Percentiles rank a stretch among this genome's conserved stretches.
These are phyloP conservation scores for Penicillium sp. DNA, from an alignment of 2,329 filamentous ascomycete species.

Conservation along the genomic window DNA sequence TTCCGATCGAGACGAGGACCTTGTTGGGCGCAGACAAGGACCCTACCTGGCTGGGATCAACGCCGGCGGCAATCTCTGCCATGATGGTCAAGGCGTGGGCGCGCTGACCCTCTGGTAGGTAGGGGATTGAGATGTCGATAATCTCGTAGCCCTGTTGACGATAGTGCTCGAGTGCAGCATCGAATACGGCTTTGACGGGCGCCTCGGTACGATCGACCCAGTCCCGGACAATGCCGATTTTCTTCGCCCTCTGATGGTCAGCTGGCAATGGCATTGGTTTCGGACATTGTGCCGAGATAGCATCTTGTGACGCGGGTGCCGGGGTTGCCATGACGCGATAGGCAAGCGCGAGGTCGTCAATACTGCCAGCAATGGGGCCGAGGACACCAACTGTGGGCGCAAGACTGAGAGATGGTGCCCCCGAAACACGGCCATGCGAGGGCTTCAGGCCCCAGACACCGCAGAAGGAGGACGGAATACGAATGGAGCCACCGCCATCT, in stretches of 20 bases:
- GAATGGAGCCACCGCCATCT: slow-evolving; percentile 69
- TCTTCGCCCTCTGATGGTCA: slow-evolving; percentile 42
- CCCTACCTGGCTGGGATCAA: slow-evolving; percentile 47
- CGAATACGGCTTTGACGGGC: slow-evolving; percentile 56
- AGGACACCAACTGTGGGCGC: slow-evolving; percentile 60
- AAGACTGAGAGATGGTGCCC: slow-evolving; percentile 52
- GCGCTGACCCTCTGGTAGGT: slow-evolving; percentile 63
- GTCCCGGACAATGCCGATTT: slow-evolving; percentile 62
- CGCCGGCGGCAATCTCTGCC: slow-evolving; percentile 56
- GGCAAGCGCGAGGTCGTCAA: slow-evolving; percentile 71
- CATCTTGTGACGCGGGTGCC: slow-evolving; percentile 52
- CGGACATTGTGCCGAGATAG: slow-evolving; percentile 58
- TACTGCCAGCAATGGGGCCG: slow-evolving; percentile 70
- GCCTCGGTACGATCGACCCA: slow-evolving; percentile 67
- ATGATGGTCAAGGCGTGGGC: slow-evolving; percentile 76
- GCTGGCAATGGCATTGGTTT: slow-evolving; percentile 40
- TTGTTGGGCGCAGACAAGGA: slow-evolving; percentile 62
- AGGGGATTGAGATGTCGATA: slow-evolving; percentile 48
- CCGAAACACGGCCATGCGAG: slow-evolving; percentile 63
- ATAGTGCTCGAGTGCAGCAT: slow-evolving; percentile 55
- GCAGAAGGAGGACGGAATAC: slow-evolving; percentile 69
- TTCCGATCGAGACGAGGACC: slow-evolving; percentile 59
- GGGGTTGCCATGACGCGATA: slow-evolving; percentile 74
- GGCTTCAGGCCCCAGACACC: slow-evolving; percentile 78
- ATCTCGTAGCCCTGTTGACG: slow-evolving; percentile 37